Base-by-base conservation (phyloP, 345 rosid species). In the Reutealis trisperma region DNA sequence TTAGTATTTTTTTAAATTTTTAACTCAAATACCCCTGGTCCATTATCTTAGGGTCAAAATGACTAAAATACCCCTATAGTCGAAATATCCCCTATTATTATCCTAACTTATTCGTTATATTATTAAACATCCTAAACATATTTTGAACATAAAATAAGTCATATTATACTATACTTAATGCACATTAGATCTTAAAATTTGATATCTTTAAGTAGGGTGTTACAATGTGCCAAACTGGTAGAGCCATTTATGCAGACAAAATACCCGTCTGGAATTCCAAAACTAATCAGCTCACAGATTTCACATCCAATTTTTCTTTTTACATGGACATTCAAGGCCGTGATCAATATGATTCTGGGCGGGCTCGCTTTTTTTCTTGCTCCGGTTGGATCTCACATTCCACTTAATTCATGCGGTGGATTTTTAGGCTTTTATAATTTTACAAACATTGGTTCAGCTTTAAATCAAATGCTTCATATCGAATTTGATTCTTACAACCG, bases 321-420 rank as follows among this genome's bases (percentile, higher is more conserved):
- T 22, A 49, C 68, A 24, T 84, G 4, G 76, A 77, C 74, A 67
- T 47, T 0, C 32, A 5, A 14, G 60, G 42, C 1, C 8, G 16
- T 8, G 22, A 59, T 5, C 21, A 0, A 6, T 79, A 75, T 47
- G 86, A 66, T 0, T 57, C 68, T 6, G 89, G 86, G 0, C 13
- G 89, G 86, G 0, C 13, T 84, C 10, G 82, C 75, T 2, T 88
- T 86, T 63, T 83, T 82, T 79, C 61, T 83, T 3, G 83, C 81
- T 45, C 81, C 74, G 1, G 30, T 52, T 24, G 83, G 78, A 32
- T 83, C 63, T 54, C 78, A 76, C 42, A 75, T 81, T 34, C 80
- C 86, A 0, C 73, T 71, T 12, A 85, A 71, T 57, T 83, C 82
- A 9, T 73, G 4, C 11, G 80, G 78, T 19, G 82, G 84, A 0